Base-by-base conservation (phyloP, 2,329 filamentous ascomycete genomes). In the Bipolaris sorokiniana region DNA sequence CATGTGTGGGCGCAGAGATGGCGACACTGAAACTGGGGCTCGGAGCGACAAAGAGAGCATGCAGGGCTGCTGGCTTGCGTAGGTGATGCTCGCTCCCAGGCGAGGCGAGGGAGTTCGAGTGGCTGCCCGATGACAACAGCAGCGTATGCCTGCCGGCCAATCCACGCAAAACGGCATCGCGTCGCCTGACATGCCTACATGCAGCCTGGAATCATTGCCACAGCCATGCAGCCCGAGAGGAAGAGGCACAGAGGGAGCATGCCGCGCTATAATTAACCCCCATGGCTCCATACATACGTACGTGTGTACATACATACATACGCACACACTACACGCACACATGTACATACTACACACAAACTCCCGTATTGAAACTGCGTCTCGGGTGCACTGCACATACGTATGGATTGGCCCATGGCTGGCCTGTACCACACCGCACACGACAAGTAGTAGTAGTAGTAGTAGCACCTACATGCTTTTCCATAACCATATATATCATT, bases 71-170 rank as follows among this genome's bases (percentile, higher is more conserved):
- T 54, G 51, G 61, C 65, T 67, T 45, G 42, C 23, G 56, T 58
- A 51, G 70, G 69, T 60, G 68, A 64, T 62, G 66, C 67, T 67
- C 48, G 67, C 59, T 59, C 61, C 46, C 46, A 42, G 45, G 41
- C 48, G 31, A 44, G 18, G 9, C 28, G 10, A 20, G 9, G 9
- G 10, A 20, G 38, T 53, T 59, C 56, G 50, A 56, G 55, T 57
- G 52, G 48, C 55, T 59, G 60, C 50, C 58, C 61, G 56, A 64
- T 53, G 65, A 51, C 63, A 42, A 42, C 49, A 58, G 60, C 61
- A 57, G 47, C 58, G 61, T 65, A 63, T 70, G 66, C 67, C 64
- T 70, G 65, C 57, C 49, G 59, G 51, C 60, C 63, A 63, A 64
- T 62, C 65, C 64, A 48, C 15, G 54, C 37, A 62, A 62, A 58